A percentile compares a stretch with the other conserved stretches of the same genome.
Evolutionary conservation across 2,329 filamentous ascomycete species (phyloP).

Genomic region (Allantophomopsis lycopodina): DNA sequence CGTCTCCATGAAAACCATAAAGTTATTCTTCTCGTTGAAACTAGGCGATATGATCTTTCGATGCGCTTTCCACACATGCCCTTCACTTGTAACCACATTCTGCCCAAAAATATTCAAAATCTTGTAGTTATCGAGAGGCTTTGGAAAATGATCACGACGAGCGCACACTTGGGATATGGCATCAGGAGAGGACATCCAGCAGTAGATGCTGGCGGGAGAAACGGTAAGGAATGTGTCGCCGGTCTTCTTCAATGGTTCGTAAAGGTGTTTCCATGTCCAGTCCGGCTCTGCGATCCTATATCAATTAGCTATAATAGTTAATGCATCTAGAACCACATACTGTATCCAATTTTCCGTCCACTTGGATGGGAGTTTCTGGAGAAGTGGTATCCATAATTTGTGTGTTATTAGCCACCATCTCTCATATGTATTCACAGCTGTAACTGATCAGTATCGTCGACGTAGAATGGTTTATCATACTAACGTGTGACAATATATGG

Average conservation of each 20-base stretch:
- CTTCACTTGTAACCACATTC: slow-evolving; percentile 61
- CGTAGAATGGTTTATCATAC: slow-evolving; percentile 13
- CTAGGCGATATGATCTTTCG: slow-evolving; percentile 57
- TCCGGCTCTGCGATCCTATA: slow-evolving; percentile 40
- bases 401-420: slow-evolving; percentile 40
- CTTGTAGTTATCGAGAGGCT: slow-evolving; percentile 45
- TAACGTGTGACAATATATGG: slow-evolving; percentile 39
- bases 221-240: slow-evolving; percentile 55
- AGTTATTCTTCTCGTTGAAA: slow-evolving; percentile 67
- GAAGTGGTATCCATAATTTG: slow-evolving; percentile 37
- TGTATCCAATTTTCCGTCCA: slow-evolving; percentile 44
- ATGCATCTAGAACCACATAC: slow-evolving; percentile 25
- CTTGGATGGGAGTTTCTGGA: slow-evolving; percentile 37
- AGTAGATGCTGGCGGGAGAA: slow-evolving; percentile 34
- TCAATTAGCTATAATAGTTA: slow-evolving; percentile 4
- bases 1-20: slow-evolving; percentile 49
- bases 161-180: slow-evolving; percentile 51
- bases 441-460: slow-evolving; percentile 3
- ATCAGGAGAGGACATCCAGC: slow-evolving; percentile 50
- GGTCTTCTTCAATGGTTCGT: slow-evolving; percentile 40
- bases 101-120: slow-evolving; percentile 53
- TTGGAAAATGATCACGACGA: slow-evolving; percentile 58
- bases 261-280: slow-evolving; percentile 41
- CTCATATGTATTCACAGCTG: slow-evolving; percentile 35
- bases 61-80: slow-evolving; percentile 55